phyloP scores from a whole-genome alignment of 2,329 filamentous ascomycete species.

The Xylaria digitata region DNA sequence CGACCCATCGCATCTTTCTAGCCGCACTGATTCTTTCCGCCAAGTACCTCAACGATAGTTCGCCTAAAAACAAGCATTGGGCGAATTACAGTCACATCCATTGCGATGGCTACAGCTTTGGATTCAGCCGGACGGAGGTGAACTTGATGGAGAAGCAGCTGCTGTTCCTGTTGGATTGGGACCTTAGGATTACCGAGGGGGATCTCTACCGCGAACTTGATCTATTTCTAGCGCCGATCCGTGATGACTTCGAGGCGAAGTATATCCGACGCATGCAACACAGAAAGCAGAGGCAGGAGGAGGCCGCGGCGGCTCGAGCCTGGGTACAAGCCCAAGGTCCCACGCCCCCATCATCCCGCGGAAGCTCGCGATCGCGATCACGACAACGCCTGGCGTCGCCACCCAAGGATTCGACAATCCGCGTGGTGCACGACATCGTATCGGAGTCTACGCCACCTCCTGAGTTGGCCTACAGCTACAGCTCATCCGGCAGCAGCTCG shows the following conservation, averaged over 20 bases:
- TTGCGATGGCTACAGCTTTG: conserved; percentile 74
- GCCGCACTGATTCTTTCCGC: conserved; percentile 86
- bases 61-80: conserved; percentile 99
- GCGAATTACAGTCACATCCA: conserved; percentile 88
- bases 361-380: conserved; percentile 52
- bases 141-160: conserved; percentile 99
- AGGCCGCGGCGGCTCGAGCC: conserved; percentile 53
- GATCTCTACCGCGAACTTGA: conserved; percentile 91
- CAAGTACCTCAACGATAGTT: conserved; percentile 98
- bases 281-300: conserved; percentile 56
- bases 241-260: conserved; percentile 66
- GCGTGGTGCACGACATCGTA: conserved; percentile 52
- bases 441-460: conserved; percentile 59
- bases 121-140: conserved; percentile 94
- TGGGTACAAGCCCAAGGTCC: conserved; percentile 55
- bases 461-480: conserved; percentile 59
- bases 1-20: conserved; percentile 96
- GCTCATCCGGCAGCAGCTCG: conserved; percentile 50
- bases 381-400: conserved; percentile 50
- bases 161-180: conserved; percentile 93
- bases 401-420: conserved; percentile 54
- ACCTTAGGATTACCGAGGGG: conserved; percentile 84
- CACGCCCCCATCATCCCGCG: conserved; percentile 60
- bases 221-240: conserved; percentile 87
- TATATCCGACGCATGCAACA: conserved; percentile 63